Evolutionary conservation across 2,329 filamentous ascomycete species (phyloP).

Genomic region (Gremmenia infestans): DNA sequence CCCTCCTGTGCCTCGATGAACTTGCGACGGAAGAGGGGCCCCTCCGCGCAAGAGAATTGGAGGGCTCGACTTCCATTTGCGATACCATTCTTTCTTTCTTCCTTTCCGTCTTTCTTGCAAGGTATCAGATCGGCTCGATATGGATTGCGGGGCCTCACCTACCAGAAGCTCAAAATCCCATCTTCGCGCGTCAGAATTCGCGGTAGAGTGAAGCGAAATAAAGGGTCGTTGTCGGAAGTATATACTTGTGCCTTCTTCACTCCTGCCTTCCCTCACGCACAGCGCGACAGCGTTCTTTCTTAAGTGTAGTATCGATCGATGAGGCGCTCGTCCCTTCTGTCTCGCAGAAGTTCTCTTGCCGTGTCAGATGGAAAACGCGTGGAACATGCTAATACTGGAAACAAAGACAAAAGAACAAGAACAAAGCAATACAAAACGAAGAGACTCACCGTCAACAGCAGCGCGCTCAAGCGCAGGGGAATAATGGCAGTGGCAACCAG

Average conservation of each 20-base stretch:
- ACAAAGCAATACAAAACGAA: not conserved
- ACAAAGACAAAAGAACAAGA: constrained; percentile 1
- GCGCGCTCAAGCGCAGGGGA: not conserved
- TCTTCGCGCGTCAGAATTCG: constrained; percentile 4
- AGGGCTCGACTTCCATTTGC: constrained; percentile 45
- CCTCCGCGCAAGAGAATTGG: constrained; percentile 52
- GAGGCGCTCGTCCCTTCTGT: constrained; percentile 1
- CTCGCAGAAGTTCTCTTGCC: constrained; percentile 6
- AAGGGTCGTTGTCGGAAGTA: not conserved
- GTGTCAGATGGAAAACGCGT: constrained; percentile 13
- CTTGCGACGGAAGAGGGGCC: constrained; percentile 54
- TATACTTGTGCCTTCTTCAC: constrained; percentile 5
- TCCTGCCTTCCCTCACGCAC: not conserved
- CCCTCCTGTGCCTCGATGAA: constrained; percentile 59
- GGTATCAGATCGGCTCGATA: not conserved
- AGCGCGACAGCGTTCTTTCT: not conserved
- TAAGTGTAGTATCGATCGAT: not conserved
- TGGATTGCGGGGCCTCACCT: not conserved
- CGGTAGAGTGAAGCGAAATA: not conserved
- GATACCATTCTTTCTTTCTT: constrained; percentile 48
- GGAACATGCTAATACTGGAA: constrained; percentile 9
- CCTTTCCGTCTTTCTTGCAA: constrained; percentile 4
- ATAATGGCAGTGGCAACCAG: not conserved
- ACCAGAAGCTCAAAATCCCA: constrained; percentile 10
- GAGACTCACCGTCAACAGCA: constrained; percentile 2